These are phyloP conservation scores for Seiridium cupressi DNA, from an alignment of 2,329 filamentous ascomycete species.

Conservation along the genomic window DNA sequence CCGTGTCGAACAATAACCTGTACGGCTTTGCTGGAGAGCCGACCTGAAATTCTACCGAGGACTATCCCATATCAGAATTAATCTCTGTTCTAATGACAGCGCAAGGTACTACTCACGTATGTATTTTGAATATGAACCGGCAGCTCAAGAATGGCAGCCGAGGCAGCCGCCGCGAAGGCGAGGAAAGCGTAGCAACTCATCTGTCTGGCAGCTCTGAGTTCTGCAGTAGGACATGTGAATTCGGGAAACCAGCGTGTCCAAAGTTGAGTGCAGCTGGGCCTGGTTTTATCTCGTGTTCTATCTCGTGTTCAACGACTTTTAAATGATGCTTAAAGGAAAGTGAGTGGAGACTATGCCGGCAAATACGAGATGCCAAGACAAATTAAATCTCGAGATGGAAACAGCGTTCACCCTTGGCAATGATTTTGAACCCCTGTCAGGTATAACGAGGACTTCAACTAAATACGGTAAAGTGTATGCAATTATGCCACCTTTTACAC, in stretches of 20 bases:
- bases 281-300: neutral
- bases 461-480: no score
- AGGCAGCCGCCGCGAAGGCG: slow-evolving; percentile 3
- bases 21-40: slow-evolving; percentile 27
- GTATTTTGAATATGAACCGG: slow-evolving; percentile 11
- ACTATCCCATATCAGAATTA: neutral
- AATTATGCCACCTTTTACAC: no score
- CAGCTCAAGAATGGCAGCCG: slow-evolving; percentile 12
- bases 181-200: neutral
- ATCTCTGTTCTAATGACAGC: no score
- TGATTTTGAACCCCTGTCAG: no score
- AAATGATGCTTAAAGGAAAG: no score
- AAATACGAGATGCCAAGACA: neutral
- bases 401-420: no score
- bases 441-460: no score
- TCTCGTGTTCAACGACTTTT: neutral
- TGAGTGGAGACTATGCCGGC: neutral
- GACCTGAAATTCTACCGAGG: slow-evolving; percentile 14
- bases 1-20: slow-evolving; percentile 32
- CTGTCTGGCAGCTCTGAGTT: neutral
- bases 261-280: neutral
- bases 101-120: slow-evolving; percentile 9
- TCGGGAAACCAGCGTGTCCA: neutral
- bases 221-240: neutral
- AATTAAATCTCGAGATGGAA: no score